These are phyloP conservation scores for Micromonas commoda DNA, from an alignment of 139 green algal species.

Conservation along the genomic window DNA sequence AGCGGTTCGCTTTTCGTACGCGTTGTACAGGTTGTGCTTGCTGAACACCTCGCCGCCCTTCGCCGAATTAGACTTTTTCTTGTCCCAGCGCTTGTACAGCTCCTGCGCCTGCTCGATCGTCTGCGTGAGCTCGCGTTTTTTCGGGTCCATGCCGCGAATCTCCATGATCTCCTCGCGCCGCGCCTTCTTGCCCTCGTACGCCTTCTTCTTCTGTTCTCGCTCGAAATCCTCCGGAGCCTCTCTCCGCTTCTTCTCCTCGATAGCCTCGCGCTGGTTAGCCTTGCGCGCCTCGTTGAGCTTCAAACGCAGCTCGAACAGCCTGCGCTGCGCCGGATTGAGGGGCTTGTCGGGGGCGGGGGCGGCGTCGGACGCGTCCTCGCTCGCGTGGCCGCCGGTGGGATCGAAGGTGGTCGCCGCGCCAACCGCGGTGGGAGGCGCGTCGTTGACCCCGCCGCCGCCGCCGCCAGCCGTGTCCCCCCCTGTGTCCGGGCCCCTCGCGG, in stretches of 20 bases:
- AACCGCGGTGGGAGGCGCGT: too few relatives aligned
- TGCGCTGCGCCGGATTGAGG: constrained; percentile 47
- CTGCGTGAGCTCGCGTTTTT: constrained; percentile 68
- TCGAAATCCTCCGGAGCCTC: constrained; percentile 42
- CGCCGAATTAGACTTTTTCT: constrained; percentile 47
- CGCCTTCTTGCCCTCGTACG: constrained; percentile 50
- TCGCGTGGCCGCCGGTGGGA: too few relatives aligned
- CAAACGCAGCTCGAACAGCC: constrained; percentile 71
- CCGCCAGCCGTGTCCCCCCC: not conserved
- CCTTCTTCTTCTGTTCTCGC: constrained; percentile 59
- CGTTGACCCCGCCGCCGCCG: not conserved
- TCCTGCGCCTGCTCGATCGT: constrained; percentile 56
- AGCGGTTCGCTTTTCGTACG: constrained; percentile 76
- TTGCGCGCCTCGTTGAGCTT: constrained; percentile 68
- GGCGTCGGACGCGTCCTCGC: too few relatives aligned
- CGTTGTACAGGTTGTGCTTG: constrained; percentile 58
- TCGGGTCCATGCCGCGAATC: constrained; percentile 66
- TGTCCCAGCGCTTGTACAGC: constrained; percentile 56
- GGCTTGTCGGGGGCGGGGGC: too few relatives aligned
- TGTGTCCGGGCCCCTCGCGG: too few relatives aligned
- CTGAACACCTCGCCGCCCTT: constrained; percentile 64
- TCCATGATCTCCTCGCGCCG: constrained; percentile 66
- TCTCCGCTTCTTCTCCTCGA: constrained; percentile 66
- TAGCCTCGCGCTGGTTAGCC: constrained; percentile 74
- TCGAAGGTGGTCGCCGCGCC: too few relatives aligned